Percentiles rank a stretch among this genome's conserved stretches.
These are phyloP conservation scores for Solanum pennellii DNA, from an alignment of 257 asterid genomes.

Conservation along the genomic window DNA sequence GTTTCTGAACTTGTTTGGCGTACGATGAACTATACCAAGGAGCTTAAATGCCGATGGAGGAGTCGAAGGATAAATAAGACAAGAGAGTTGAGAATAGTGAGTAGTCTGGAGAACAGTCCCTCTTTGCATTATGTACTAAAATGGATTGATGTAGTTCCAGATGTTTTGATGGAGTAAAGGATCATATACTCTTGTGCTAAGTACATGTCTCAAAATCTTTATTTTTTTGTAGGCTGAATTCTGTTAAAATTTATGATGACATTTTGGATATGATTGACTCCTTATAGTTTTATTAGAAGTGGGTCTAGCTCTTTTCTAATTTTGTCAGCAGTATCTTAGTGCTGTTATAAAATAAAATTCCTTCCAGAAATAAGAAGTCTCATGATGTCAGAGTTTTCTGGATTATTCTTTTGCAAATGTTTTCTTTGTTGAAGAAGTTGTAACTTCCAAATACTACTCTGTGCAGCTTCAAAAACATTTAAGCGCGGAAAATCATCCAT, in stretches of 20 bases:
- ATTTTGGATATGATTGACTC: not conserved
- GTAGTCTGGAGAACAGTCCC: not conserved
- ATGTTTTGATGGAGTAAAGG: not conserved
- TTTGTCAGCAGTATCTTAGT: not conserved
- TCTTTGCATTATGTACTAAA: not conserved
- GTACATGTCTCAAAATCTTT: not conserved
- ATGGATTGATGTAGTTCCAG: not conserved
- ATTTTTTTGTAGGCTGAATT: not conserved
- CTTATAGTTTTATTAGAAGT: not conserved
- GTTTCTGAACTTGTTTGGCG: not conserved
- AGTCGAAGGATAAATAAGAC: not conserved
- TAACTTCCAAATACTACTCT: not conserved
- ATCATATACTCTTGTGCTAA: not conserved
- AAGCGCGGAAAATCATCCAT: constrained; percentile 64
- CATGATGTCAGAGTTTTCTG: not conserved
- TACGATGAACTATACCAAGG: not conserved
- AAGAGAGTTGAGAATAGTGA: not conserved
- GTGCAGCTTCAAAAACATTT: constrained; percentile 92
- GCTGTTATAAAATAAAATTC: not conserved
- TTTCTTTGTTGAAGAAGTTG: constrained; percentile 2
- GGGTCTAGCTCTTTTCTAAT: not conserved
- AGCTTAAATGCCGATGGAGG: not conserved
- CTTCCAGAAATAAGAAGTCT: not conserved
- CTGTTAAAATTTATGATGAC: not conserved
- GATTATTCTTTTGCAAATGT: not conserved